Conservation (phyloP, 1,284 basidiomycete species). For the Austroboletus novae-zelandiae region DNA sequence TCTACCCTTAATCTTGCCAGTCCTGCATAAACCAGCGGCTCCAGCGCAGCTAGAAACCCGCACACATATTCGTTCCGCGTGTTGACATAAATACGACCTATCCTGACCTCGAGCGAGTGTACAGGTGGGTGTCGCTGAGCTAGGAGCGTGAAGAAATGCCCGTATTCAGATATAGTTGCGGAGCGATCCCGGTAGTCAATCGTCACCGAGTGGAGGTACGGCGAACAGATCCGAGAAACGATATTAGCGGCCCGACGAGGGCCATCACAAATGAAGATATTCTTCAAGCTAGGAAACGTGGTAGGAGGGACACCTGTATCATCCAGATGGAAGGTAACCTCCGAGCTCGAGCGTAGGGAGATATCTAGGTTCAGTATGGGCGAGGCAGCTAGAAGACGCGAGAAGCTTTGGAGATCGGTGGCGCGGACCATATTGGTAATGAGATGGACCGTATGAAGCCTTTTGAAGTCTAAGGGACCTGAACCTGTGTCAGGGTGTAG, state of each 20-base stretch:
- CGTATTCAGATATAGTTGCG: constrained; percentile 4
- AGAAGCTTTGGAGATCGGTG: constrained; percentile 9
- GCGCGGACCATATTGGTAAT: constrained; percentile 9
- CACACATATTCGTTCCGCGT: constrained; percentile 5
- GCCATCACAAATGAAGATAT: constrained; percentile 4
- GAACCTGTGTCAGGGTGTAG: neutral
- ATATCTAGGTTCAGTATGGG: constrained; percentile 7
- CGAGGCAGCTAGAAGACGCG: constrained; percentile 8
- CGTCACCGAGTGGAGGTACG: constrained; percentile 9
- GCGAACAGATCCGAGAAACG: constrained; percentile 10
- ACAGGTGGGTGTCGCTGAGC: constrained; percentile 6
- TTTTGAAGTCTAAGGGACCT: constrained; percentile 5
- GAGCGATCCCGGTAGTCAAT: constrained; percentile 5
- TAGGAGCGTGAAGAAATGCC: constrained; percentile 4
- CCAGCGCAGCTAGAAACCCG: constrained; percentile 7
- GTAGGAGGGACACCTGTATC: neutral
- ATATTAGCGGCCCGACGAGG: constrained; percentile 9
- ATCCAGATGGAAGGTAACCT: constrained; percentile 1
- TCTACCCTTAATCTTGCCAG: constrained; percentile 6
- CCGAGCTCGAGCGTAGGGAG: constrained; percentile 1
- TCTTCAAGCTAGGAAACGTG: constrained; percentile 6
- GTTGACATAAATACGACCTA: constrained; percentile 9
- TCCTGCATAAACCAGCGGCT: constrained; percentile 7
- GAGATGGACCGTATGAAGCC: constrained; percentile 11
- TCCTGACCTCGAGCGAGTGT: constrained; percentile 5